Conservation (phyloP, 495 filamentous ascomycete genomes). For the Bathelium albidoporum region DNA sequence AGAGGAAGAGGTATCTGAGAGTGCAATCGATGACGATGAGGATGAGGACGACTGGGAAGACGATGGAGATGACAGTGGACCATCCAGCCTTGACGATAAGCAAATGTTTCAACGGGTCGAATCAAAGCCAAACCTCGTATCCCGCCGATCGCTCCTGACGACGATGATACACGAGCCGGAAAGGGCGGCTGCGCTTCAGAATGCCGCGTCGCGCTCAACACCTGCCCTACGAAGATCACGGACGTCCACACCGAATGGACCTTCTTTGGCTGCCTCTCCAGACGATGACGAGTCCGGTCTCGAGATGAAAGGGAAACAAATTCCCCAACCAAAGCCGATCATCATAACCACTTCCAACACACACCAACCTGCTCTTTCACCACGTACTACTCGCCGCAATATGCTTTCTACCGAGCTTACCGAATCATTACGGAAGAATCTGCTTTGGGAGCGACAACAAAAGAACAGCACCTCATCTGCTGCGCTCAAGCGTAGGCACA, state of each 20-base stretch:
- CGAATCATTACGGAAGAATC: slow-evolving; percentile 63
- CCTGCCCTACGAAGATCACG: slow-evolving; percentile 73
- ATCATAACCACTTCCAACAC: slow-evolving; percentile 61
- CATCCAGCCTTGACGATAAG: slow-evolving; percentile 68
- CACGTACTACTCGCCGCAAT: slow-evolving; percentile 85
- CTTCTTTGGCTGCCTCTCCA: slow-evolving; percentile 64
- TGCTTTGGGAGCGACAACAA: slow-evolving; percentile 82
- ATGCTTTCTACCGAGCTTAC: slow-evolving; percentile 94
- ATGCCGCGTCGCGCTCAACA: slow-evolving; percentile 64
- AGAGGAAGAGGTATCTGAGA: slow-evolving; percentile 40
- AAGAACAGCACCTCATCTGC: slow-evolving; percentile 83
- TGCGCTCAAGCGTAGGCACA: slow-evolving; percentile 83
- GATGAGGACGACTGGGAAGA: slow-evolving; percentile 93
- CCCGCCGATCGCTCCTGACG: slow-evolving; percentile 79
- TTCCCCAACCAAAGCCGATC: slow-evolving; percentile 79
- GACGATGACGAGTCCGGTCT: slow-evolving; percentile 53
- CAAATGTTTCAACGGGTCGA: slow-evolving; percentile 81
- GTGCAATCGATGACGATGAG: slow-evolving; percentile 52
- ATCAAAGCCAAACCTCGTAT: slow-evolving; percentile 73
- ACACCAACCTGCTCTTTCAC: slow-evolving; percentile 60
- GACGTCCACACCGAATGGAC: slow-evolving; percentile 59
- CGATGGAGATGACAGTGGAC: slow-evolving; percentile 76
- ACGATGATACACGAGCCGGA: slow-evolving; percentile 73
- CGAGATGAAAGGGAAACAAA: slow-evolving; percentile 62
- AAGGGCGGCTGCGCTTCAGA: slow-evolving; percentile 54